Base-by-base conservation (phyloP, 129 eudicot species). In the Chrysanthemum lavandulifolium region DNA sequence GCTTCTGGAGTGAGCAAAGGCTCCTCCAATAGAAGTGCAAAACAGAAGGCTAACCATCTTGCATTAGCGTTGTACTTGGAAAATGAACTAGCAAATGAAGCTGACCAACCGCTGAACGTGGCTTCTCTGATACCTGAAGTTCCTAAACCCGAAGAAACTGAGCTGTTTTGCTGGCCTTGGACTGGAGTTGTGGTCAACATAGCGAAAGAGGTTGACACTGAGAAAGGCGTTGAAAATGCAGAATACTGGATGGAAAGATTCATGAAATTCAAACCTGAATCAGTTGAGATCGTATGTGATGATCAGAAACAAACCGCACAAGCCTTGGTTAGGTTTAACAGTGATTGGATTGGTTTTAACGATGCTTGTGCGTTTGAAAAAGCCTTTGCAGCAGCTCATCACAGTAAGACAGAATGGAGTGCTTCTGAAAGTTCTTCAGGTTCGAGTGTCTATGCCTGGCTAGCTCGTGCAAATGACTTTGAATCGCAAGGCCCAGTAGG, bases 1-100 rank as follows among this genome's bases (percentile, higher is more conserved):
- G 91, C 99, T 10, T 58, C 88, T 1, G 99, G 99, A 12, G 94
- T 80, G 12, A 85, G 88, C 47, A 95, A 88, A 78, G 96, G 96
- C 51, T 80, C 99, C 33, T 82, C 99, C 31, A 86, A 85, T 73
- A 72, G 95, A 76, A 95, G 84, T 53, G 94, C 91, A 36, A 90
- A 83, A 61, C 96, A 90, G 33, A 95, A 82, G 82, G 97, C 94
- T 3, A 90, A 85, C 65, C 99, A 95, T 80, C 86, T 90, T 23
- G 99, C 99, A 1, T 65, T 95, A n/a, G 83, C 91, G 1, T 31
- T 74, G 13, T 95, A 84, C 76, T 71, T 90, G 61, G 89, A 88
- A 74, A 82, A 47, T 13, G 91, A 95, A 53, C 75, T 88, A 3
- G 88, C 82, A 4, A 29, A 29, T 29, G 90, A 80, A 78, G 80